Percentiles rank a stretch among this genome's conserved stretches.
Conservation (phyloP, 2,329 filamentous ascomycete genomes). For the Fusarium tanahbumbuense region DNA sequence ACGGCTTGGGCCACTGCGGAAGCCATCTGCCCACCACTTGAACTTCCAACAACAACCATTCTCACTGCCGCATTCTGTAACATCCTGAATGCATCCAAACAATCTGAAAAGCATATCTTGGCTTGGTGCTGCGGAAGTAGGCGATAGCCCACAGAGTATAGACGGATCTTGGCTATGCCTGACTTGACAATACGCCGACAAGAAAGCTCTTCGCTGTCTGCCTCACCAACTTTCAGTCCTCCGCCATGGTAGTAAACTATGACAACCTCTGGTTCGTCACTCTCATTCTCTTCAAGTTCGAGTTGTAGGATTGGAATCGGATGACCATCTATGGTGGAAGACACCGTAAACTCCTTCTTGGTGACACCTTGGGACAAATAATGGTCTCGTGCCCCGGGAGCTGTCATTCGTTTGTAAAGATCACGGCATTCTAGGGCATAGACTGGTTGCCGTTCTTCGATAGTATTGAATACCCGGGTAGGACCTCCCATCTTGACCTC, state of each 20-base stretch:
- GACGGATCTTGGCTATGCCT: conserved; percentile 42
- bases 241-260: conserved; percentile 63
- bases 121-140: conserved; percentile 57
- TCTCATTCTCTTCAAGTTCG: conserved; percentile 32
- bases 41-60: conserved; percentile 58
- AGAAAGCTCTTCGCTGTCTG: conserved; percentile 62
- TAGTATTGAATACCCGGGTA: conserved; percentile 36
- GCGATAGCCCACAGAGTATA: conserved; percentile 61
- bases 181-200: conserved; percentile 56
- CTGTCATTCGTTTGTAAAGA: conserved; percentile 52
- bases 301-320: conserved; percentile 55
- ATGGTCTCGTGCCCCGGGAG: conserved; percentile 51
- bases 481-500: conserved; percentile 36
- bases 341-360: conserved; percentile 45
- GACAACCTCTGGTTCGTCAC: conserved; percentile 38
- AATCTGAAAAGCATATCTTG: conserved; percentile 56
- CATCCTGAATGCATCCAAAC: conserved; percentile 52
- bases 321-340: conserved; percentile 50
- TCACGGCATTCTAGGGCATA: conserved; percentile 57
- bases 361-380: conserved; percentile 52
- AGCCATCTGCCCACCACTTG: conserved; percentile 62
- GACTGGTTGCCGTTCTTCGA: conserved; percentile 51
- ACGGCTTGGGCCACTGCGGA: conserved; percentile 55
- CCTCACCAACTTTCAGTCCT: conserved; percentile 59
- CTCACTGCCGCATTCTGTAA: conserved; percentile 25